These are phyloP conservation scores for Phytomonas serpens DNA, from an alignment of 208 protist genomes.

Conservation along the genomic window DNA sequence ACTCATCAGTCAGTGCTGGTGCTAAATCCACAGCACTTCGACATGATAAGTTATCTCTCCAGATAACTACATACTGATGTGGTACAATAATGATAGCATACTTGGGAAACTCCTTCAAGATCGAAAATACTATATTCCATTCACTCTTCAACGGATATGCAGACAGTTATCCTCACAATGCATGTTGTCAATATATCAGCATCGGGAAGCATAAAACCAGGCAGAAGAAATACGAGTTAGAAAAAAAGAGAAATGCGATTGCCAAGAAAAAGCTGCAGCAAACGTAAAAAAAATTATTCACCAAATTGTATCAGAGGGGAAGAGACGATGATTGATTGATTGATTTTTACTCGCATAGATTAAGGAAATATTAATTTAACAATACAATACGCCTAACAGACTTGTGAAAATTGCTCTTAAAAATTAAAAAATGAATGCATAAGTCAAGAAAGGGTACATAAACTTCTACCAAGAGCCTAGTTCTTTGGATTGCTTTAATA, in stretches of 20 bases:
- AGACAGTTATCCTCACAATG: not conserved
- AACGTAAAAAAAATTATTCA: not conserved
- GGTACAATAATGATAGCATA: not conserved
- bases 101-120: not conserved
- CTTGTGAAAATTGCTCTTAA: not conserved
- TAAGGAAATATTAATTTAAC: not conserved
- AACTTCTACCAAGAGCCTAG: slow-evolving; percentile 25
- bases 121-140: not conserved
- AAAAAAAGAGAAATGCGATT: not conserved
- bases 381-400: not conserved
- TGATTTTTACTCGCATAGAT: not conserved
- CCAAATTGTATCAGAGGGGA: not conserved
- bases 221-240: not conserved
- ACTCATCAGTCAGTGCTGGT: not conserved
- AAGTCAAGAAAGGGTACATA: slow-evolving; percentile 4
- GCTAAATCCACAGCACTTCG: not conserved
- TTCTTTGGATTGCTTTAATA: slow-evolving; percentile 28
- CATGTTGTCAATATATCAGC: not conserved
- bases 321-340: not conserved
- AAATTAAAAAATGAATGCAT: not conserved
- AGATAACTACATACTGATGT: not conserved
- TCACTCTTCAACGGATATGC: not conserved
- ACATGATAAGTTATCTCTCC: not conserved
- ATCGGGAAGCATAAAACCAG: not conserved
- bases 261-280: not conserved